phyloP scores from a whole-genome alignment of 192 early-diverging fungal species.

The Obelidium mucronatum region DNA sequence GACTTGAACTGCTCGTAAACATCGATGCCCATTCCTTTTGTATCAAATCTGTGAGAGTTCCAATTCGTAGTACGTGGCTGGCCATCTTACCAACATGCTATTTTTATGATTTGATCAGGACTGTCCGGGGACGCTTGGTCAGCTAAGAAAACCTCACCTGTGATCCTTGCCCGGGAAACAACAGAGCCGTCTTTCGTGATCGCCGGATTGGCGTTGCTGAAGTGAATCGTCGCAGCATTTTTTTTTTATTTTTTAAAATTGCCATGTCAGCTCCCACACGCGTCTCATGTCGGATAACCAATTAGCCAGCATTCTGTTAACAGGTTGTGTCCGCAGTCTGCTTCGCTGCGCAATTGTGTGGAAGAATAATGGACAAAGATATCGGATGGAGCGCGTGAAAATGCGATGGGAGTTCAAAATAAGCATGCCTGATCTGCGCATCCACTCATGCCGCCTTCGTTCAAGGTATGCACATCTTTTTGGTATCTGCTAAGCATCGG shows the following conservation, averaged over 20 bases:
- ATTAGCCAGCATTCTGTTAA: too few relatives aligned
- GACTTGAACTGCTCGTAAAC: constrained; percentile 76
- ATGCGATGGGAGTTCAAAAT: too few relatives aligned
- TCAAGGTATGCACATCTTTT: too few relatives aligned
- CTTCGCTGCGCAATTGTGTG: too few relatives aligned
- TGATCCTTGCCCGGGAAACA: constrained; percentile 47
- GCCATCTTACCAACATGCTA: constrained; percentile 39
- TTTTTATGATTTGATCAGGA: not conserved
- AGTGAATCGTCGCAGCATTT: not conserved
- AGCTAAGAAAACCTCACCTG: constrained; percentile 27
- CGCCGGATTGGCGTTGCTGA: not conserved
- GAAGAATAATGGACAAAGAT: not conserved
- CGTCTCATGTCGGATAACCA: too few relatives aligned
- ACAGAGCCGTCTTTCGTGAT: constrained; percentile 33
- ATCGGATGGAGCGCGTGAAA: too few relatives aligned
- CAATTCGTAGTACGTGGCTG: too few relatives aligned
- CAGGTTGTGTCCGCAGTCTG: too few relatives aligned
- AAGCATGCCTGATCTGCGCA: too few relatives aligned
- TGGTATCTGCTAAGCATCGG: too few relatives aligned
- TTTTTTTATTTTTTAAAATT: not conserved
- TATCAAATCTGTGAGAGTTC: not conserved
- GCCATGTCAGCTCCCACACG: too few relatives aligned
- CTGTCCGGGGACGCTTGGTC: not conserved
- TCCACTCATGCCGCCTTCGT: too few relatives aligned
- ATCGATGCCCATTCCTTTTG: constrained; percentile 89